phyloP scores from a whole-genome alignment of 2,329 filamentous ascomycete species.

The Aspergillus phoenicis region DNA sequence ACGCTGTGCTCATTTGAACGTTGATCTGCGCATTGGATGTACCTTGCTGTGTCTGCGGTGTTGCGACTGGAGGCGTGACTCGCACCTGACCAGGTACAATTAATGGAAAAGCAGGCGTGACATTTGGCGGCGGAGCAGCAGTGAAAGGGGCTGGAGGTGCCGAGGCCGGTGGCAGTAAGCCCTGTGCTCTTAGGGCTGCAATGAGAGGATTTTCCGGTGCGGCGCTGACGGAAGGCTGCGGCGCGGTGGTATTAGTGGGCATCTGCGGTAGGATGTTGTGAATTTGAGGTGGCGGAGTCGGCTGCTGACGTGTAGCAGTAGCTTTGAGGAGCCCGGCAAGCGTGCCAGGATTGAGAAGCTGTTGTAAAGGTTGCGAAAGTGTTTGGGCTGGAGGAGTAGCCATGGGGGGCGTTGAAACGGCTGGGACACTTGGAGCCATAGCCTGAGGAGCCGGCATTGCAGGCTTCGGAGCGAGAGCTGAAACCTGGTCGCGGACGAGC shows the following conservation, averaged over 20 bases:
- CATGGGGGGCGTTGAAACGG: slow-evolving; percentile 38
- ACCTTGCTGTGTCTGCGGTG: slow-evolving; percentile 36
- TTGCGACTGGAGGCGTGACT: slow-evolving; percentile 39
- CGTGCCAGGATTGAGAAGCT: slow-evolving; percentile 46
- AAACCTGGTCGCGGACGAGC: slow-evolving; percentile 82
- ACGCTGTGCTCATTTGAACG: slow-evolving; percentile 63
- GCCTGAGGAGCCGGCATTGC: slow-evolving; percentile 21
- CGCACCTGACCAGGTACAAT: slow-evolving; percentile 42
- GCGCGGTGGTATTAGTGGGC: slow-evolving; percentile 59
- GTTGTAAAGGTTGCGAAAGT: slow-evolving; percentile 38
- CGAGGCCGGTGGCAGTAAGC: slow-evolving; percentile 59
- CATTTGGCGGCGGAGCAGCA: slow-evolving; percentile 37
- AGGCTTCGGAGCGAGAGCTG: slow-evolving; percentile 63
- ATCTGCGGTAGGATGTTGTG: slow-evolving; percentile 52
- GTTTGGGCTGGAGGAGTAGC: slow-evolving; percentile 48
- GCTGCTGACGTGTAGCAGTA: slow-evolving; percentile 43
- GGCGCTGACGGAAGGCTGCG: slow-evolving; percentile 47
- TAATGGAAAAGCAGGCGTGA: slow-evolving; percentile 44
- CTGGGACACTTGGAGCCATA: slow-evolving; percentile 22
- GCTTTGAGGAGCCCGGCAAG: slow-evolving; percentile 50
- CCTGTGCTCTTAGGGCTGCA: slow-evolving; percentile 68
- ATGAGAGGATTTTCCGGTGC: slow-evolving; percentile 63
- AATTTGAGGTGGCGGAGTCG: slow-evolving; percentile 52
- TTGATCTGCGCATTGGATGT: slow-evolving; percentile 22
- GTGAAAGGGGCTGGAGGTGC: slow-evolving; percentile 46